A percentile compares a stretch with the other conserved stretches of the same genome.
Evolutionary conservation across 225 moss, liverwort and hornwort species (phyloP).

Genomic region (Polytrichum commune): DNA sequence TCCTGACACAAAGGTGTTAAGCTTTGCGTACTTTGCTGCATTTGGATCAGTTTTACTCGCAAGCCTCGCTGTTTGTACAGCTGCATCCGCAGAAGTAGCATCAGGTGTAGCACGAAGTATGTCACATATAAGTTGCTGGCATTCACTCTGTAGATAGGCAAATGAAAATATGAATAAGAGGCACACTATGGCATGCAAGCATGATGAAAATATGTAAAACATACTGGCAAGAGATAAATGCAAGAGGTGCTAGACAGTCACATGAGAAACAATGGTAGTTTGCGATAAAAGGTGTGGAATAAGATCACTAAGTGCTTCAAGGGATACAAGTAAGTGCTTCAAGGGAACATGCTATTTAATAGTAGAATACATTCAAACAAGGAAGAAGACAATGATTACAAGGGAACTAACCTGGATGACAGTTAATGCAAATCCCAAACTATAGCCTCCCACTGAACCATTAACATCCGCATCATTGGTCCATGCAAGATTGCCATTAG

Average conservation of each 20-base stretch:
- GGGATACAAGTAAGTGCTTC: too few relatives aligned
- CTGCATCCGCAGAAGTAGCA: constrained; percentile 98
- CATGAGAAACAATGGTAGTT: too few relatives aligned
- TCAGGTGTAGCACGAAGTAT: constrained; percentile 97
- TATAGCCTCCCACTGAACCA: constrained; percentile 91
- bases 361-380: not conserved
- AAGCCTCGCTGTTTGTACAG: constrained; percentile 94
- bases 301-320: too few relatives aligned
- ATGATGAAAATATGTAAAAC: too few relatives aligned
- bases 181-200: too few relatives aligned
- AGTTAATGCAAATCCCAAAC: constrained; percentile 85
- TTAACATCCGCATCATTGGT: constrained; percentile 82
- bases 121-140: constrained; percentile 99
- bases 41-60: constrained; percentile 87
- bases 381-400: not conserved
- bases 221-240: too few relatives aligned
- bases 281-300: too few relatives aligned
- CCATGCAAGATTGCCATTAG: constrained; percentile 85
- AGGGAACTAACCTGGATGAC: constrained; percentile 73
- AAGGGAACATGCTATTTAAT: too few relatives aligned
- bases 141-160: constrained; percentile 73
- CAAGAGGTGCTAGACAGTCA: too few relatives aligned
- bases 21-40: constrained; percentile 53
- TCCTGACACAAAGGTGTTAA: not conserved
- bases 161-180: not conserved